Base-by-base conservation (phyloP, 345 rosid species). In the Passiflora organensis region DNA sequence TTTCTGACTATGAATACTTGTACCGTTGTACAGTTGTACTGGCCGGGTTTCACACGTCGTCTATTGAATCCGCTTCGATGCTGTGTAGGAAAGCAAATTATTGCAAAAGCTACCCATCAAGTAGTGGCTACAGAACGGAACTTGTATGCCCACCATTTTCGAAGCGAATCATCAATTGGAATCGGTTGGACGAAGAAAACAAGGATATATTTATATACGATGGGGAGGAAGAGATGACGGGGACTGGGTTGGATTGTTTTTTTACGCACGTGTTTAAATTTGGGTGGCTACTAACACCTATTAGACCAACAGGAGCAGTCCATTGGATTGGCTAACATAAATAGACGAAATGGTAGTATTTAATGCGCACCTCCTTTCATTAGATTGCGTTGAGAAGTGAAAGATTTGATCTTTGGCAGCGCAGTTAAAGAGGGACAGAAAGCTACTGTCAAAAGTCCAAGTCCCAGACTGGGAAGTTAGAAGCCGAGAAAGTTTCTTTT, bases 281-380 rank as follows among this genome's bases (percentile, higher is more conserved):
- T 32, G 65, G 65, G 72, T 72, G 73, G 20, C 0, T 0, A 4
- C 18, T 38, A 60, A 53, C 17, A 2, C 19, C 10, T 45, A 32
- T 39, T 54, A 6, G n/a, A n/a, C 15, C 60, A 51, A 13, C 25
- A 51, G n/a, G n/a, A n/a, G 54, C 43, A 58, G 71, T 65, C 77
- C 71, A 57, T 60, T 46, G 84, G 63, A 62, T 58, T 76, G 76
- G 74, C 77, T 78, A 61, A 60, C 82, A 75, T 65, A 67, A 68
- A 70, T 77, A 58, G 72, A 76, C 82, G 77, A 63, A 66, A 69
- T 44, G 62, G 63, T 63, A 14, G 63, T 65, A 67, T 61, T 72
- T 43, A 79, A 70, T 67, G 57, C 73, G 25, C 63, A 41, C n/a
- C n/a, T 63, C 78, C 68, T 55, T 51, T 49, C 37, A 46, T 36